Base-by-base conservation (phyloP, 1,284 basidiomycete genomes). In the Cryptococcus sp. region DNA sequence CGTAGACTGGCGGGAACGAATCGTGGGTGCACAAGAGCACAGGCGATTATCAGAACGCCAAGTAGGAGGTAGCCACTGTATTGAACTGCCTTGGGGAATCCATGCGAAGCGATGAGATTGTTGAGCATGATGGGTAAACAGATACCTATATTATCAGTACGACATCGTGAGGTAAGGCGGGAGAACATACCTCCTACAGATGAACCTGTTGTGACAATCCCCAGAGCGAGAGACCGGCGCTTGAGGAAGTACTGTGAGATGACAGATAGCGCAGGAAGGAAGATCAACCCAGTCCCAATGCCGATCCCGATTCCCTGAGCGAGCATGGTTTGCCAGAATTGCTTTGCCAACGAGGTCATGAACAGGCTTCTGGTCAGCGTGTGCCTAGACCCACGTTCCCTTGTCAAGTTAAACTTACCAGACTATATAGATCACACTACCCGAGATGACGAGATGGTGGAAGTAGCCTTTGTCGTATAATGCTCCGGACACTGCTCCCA, bases 381-480 rank as follows among this genome's bases (percentile, higher is more conserved):
- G 10, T 18, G 46, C 37, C 32, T 13, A 22, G 7, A 16, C 21
- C 16, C 7, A 25, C 7, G 24, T 41, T 23, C 34, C 22, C 24
- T 11, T 4, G 19, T 41, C 19, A 14, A 31, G 24, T 34, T 28
- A 11, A 34, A 59, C 59, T 50, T 22, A 67, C 23, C 78, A 76
- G 2, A 76, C 55, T 5, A 84, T 64, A n/a, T 82, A 73, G 9
- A 81, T 45, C 3, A 68, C 63, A 45, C 79, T 80, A 14, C 77
- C 78, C 2, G 70, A 53, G 3, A 78, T 57, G 45, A 80, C 73
- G 14, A 81, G 71, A 5, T 76, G 60, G 19, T 72, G 73, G 60
- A 81, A 81, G 61, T 81, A 78, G 22, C 83, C 83, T 21, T 81
- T 60, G 60, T 85, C 83, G 64, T 83, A 82, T 10, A 83, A 61